phyloP scores from a whole-genome alignment of 2,329 filamentous ascomycete species.

The Nothophoma quercina region DNA sequence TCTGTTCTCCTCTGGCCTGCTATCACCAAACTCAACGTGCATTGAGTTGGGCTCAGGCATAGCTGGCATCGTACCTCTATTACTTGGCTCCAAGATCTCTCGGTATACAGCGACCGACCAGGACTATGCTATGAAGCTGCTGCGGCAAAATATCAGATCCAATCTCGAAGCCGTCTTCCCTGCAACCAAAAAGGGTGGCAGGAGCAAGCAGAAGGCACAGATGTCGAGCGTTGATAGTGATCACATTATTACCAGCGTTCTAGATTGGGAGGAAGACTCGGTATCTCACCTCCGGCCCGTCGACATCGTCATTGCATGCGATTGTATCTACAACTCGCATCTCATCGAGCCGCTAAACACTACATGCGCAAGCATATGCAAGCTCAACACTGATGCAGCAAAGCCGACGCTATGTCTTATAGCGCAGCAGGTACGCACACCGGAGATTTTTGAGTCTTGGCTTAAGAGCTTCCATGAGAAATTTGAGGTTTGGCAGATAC shows the following conservation, averaged over 20 bases:
- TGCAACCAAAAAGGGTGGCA: conserved; percentile 15
- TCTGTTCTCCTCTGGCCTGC: conserved; percentile 64
- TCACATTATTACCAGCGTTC: conserved; percentile 29
- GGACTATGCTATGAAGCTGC: conserved; percentile 77
- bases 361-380: conserved; percentile 78
- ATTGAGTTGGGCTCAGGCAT: conserved; percentile 91
- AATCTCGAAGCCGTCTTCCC: conserved; percentile 54
- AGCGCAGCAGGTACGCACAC: conserved; percentile 86
- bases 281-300: conserved; percentile 61
- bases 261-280: conserved; percentile 82
- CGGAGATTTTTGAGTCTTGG: conserved; percentile 87
- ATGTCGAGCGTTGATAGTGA: conserved; percentile 54
- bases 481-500: conserved; percentile 81
- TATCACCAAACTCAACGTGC: conserved; percentile 65
- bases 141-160: conserved; percentile 77
- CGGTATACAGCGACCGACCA: conserved; percentile 87
- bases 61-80: conserved; percentile 77
- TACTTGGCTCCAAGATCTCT: conserved; percentile 66
- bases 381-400: conserved; percentile 49
- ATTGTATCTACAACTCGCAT: conserved; percentile 94
- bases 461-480: conserved; percentile 68
- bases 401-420: conserved; percentile 76
- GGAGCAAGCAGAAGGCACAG: conserved; percentile 9
- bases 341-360: conserved; percentile 83
- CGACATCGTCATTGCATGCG: conserved; percentile 81